Evolutionary conservation across 1,284 basidiomycete genomes (phyloP).

Genomic region (Athelia sp.): DNA sequence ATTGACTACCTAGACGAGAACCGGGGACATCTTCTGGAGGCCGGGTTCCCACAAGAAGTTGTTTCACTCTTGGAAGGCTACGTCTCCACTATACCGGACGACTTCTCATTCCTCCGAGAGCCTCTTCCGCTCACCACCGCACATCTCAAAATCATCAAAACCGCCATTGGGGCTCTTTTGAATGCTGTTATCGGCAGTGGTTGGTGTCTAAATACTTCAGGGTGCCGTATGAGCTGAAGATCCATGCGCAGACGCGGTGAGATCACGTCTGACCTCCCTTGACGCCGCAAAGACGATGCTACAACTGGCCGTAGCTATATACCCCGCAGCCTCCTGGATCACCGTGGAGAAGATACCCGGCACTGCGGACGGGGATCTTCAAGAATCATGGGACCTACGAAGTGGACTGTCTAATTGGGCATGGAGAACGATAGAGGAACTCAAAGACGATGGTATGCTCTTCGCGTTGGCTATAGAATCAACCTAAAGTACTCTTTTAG

Average conservation of each 20-base stretch:
- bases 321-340: conserved; percentile 63
- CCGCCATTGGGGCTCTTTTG: conserved; percentile 74
- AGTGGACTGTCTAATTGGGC: conserved; percentile 67
- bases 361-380: conserved; percentile 21
- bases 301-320: conserved; percentile 63
- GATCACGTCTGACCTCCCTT: conserved; percentile 57
- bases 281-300: conserved; percentile 65
- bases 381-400: conserved; percentile 63
- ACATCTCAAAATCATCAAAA: conserved; percentile 72
- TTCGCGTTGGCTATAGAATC: background rate
- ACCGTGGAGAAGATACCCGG: conserved; percentile 21
- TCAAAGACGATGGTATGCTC: conserved; percentile 55
- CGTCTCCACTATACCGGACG: conserved; percentile 40
- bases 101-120: conserved; percentile 28
- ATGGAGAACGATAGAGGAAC: conserved; percentile 66
- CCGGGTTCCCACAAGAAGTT: conserved; percentile 60
- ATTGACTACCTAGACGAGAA: conserved; percentile 46
- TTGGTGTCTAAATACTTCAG: conserved; percentile 25
- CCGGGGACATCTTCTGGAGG: conserved; percentile 62
- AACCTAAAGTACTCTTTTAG: conserved; percentile 18
- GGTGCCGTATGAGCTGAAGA: conserved; percentile 3
- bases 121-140: conserved; percentile 48
- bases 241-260: conserved; percentile 56
- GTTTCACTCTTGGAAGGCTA: conserved; percentile 68
- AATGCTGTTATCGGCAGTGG: conserved; percentile 79